These are phyloP conservation scores for Clathrospora elynae DNA, from an alignment of 2,329 filamentous ascomycete genomes.

Conservation along the genomic window DNA sequence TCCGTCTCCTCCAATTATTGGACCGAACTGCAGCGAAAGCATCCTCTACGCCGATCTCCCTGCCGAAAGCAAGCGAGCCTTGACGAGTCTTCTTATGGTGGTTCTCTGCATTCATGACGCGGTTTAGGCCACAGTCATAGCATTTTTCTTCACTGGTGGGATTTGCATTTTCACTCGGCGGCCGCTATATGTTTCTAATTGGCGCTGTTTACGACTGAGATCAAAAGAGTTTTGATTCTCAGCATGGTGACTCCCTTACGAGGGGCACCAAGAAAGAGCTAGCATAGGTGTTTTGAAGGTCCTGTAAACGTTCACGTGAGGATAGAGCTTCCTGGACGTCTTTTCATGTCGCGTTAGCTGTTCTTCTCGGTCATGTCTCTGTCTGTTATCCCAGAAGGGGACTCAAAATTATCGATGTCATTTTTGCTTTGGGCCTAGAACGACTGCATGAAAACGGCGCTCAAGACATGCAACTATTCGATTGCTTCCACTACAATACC, in stretches of 20 bases:
- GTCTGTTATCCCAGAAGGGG: slow-evolving; percentile 8
- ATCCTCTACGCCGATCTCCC: slow-evolving; percentile 16
- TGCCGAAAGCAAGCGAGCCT: slow-evolving; percentile 16
- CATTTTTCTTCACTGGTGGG: slow-evolving; percentile 38
- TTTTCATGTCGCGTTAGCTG: slow-evolving; percentile 10
- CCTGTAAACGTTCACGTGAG: slow-evolving; percentile 11
- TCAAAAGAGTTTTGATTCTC: slow-evolving; percentile 17
- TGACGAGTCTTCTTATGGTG: slow-evolving; percentile 35
- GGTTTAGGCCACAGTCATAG: slow-evolving; percentile 34
- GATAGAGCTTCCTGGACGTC: slow-evolving; percentile 12
- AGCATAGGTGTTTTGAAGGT: slow-evolving; percentile 9
- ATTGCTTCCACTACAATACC: slow-evolving; percentile 1
- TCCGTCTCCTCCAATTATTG: background rate
- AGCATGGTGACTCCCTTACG: slow-evolving; percentile 5
- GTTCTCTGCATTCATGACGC: slow-evolving; percentile 29
- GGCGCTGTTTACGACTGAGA: slow-evolving; percentile 38
- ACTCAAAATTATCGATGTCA: slow-evolving; percentile 19
- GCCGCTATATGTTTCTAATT: slow-evolving; percentile 47
- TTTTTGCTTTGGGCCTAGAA: slow-evolving; percentile 27
- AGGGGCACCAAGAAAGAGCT: slow-evolving; percentile 10
- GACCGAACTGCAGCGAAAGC: slow-evolving; percentile 14
- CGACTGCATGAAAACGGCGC: slow-evolving; percentile 37
- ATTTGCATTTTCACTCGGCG: slow-evolving; percentile 48
- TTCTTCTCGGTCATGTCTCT: slow-evolving; percentile 10
- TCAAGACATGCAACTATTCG: slow-evolving; percentile 36